Evolutionary conservation across 2,329 filamentous ascomycete genomes (phyloP).

Genomic region (Clonostachys rosea): DNA sequence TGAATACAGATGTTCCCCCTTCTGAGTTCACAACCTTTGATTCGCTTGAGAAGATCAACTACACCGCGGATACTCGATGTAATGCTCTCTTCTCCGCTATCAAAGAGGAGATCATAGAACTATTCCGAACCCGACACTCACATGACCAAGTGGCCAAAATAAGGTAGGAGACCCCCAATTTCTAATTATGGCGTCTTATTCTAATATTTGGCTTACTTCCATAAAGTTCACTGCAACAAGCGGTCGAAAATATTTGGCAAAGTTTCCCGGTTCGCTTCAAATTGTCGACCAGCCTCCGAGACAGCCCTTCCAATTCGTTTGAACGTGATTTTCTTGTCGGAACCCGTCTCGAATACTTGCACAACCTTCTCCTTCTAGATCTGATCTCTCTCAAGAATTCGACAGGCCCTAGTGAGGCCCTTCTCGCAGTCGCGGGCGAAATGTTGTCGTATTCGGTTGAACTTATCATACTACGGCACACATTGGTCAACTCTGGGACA

Average conservation of each 20-base stretch:
- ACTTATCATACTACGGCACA: background rate
- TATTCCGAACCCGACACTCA: background rate
- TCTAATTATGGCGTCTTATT: too few species aligned
- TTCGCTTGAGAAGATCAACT: background rate
- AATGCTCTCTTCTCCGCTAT: background rate
- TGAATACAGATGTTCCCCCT: too few species aligned
- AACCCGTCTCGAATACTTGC: background rate
- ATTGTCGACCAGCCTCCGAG: background rate
- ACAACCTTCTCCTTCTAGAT: background rate
- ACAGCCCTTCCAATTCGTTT: background rate
- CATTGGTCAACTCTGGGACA: background rate
- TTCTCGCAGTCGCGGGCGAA: background rate
- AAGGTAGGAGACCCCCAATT: too few species aligned
- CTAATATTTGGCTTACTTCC: too few species aligned
- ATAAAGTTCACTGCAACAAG: background rate
- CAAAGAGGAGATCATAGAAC: background rate
- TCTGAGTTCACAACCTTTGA: too few species aligned
- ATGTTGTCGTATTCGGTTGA: background rate
- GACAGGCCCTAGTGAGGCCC: background rate
- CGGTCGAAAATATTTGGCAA: background rate
- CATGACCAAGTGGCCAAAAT: too few species aligned
- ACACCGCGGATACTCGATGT: background rate
- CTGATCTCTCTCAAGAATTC: background rate
- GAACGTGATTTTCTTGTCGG: background rate
- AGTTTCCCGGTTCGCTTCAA: background rate